Conservation (phyloP, 352 stramenopile species). For the Globisporangium mamillatum region DNA sequence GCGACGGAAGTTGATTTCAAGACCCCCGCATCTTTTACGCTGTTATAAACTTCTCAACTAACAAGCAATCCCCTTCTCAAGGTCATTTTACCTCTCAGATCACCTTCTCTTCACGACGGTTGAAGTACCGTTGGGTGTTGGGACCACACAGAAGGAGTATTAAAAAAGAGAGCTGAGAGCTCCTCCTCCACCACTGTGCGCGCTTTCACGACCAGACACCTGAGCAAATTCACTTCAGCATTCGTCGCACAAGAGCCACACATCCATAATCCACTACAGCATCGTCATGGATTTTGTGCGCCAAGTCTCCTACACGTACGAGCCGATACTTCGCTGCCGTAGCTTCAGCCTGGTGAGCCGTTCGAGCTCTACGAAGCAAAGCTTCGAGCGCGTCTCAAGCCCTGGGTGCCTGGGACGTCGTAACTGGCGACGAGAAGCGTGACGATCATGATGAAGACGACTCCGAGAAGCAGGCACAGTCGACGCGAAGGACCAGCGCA, state of each 20-base stretch:
- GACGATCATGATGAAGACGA: not conserved
- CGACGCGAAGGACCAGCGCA: not conserved
- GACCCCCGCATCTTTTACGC: no score
- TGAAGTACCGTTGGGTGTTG: not conserved
- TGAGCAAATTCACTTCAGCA: not conserved
- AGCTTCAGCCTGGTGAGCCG: not conserved
- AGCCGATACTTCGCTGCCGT: not conserved
- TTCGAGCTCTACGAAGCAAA: not conserved
- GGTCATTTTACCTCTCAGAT: no score
- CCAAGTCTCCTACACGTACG: not conserved
- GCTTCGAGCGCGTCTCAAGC: not conserved
- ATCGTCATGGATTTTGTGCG: not conserved
- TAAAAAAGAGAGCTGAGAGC: not conserved
- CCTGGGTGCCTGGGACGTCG: not conserved
- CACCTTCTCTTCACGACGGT: not conserved
- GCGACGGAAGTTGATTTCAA: no score
- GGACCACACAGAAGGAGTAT: not conserved
- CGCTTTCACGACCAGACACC: no score
- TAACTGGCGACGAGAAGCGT: not conserved
- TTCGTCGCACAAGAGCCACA: not conserved
- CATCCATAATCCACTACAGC: not conserved
- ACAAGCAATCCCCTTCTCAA: no score
- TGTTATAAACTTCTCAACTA: no score
- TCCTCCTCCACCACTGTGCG: no score
- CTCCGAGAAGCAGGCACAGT: not conserved